Evolutionary conservation across 768 basidiomycete species (phyloP), one percentile per base, ranked within the genome.

Genomic region (Pleurotus cornucopiae): DNA sequence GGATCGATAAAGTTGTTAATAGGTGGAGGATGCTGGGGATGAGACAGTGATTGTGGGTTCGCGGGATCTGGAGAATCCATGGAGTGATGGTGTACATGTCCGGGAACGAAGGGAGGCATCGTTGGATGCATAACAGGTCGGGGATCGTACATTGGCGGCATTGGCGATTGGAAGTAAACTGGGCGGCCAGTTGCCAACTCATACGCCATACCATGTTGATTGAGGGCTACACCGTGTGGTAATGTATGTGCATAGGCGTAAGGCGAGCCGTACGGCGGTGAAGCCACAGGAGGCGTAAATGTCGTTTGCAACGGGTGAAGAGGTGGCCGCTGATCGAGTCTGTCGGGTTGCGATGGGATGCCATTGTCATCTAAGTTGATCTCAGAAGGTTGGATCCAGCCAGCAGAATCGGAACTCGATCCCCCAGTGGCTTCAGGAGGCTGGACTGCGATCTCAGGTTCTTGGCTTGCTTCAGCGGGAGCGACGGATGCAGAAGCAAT

Each of bases 181-280:
- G 89, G 82, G 39, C 88, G 89, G 40, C 91, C 91, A 4, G 89
- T 91, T 12, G 89, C 84, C 51, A 91, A 66, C 68, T 93, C 91
- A 65, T 86, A 92, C n/a, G 89, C 76, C 72, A 90, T 77, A 30
- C 91, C 91, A 58, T 88, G 85, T 54, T 84, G 81, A 60, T 84
- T 85, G 64, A 91, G 71, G 12, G 79, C 89, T 49, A 91, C 77
- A 47, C 91, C 91, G 12, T 84, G 84, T 3, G 89, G 85, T n/a
- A 90, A 81, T 16, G 86, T 59, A 5, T 77, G 68, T 5, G 76
- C 73, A 66, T 82, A 89, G 2, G 73, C 72, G 54, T 88, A 92
- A 13, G 88, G 81, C 6, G 90, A 84, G n/a, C 79, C 77, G 59
- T 82, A 90, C 1, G 78, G 76, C 9, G 88, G 83, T 1, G 88